A percentile compares a stretch with the other conserved stretches of the same genome.
phyloP scores from a whole-genome alignment of 495 filamentous ascomycete species.

The Physcia stellaris region DNA sequence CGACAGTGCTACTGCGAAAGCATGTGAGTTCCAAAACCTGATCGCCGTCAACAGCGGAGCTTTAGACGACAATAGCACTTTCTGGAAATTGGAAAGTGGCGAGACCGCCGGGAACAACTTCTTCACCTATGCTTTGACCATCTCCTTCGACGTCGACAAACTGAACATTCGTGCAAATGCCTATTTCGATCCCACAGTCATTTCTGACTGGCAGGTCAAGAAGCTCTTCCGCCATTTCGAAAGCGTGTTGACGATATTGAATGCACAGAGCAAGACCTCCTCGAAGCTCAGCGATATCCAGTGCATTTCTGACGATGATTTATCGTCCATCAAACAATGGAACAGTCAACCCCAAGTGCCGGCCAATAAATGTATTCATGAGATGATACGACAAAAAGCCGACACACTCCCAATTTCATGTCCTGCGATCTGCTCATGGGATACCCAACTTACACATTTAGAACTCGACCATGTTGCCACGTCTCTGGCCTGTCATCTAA shows the following conservation, averaged over 20 bases:
- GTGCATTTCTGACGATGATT: slow-evolving; percentile 9
- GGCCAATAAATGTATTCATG: slow-evolving; percentile 29
- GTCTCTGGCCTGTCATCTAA: slow-evolving; percentile 24
- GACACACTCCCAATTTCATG: slow-evolving; percentile 18
- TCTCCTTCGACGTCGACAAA: neutral
- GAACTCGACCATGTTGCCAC: slow-evolving; percentile 28
- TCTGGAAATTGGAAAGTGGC: neutral
- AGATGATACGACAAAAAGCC: slow-evolving; percentile 30
- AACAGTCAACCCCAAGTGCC: slow-evolving; percentile 21
- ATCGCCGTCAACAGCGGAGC: slow-evolving; percentile 32
- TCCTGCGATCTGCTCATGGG: slow-evolving; percentile 34
- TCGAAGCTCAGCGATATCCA: neutral
- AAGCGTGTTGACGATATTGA: neutral
- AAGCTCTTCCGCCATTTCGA: neutral
- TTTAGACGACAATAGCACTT: neutral
- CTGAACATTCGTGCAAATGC: neutral
- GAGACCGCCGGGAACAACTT: neutral
- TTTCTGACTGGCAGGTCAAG: neutral
- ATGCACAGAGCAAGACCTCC: neutral
- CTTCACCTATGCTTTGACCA: neutral
- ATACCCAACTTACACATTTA: slow-evolving; percentile 32
- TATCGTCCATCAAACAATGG: slow-evolving; percentile 23
- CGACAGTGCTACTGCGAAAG: slow-evolving; percentile 32
- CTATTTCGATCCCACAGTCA: neutral
- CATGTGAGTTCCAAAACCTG: slow-evolving; percentile 39